Percentiles rank a stretch among this genome's conserved stretches.
Evolutionary conservation across 2,329 filamentous ascomycete genomes (phyloP).

Genomic region (Penicillium sp.): DNA sequence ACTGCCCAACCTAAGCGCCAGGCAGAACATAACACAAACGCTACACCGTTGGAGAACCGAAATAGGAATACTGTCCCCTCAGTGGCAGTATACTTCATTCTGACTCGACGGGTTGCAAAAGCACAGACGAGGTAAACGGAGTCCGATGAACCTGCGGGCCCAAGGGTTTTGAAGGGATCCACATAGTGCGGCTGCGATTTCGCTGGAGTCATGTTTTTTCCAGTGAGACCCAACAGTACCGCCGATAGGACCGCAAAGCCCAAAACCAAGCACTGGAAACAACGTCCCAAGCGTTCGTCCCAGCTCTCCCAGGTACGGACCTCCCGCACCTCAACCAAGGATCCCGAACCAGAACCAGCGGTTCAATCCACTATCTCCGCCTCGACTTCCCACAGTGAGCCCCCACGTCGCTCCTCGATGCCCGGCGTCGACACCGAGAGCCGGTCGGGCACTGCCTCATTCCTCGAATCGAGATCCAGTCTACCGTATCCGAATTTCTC

Average conservation of each 20-base stretch:
- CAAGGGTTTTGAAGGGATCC: conserved; percentile 21
- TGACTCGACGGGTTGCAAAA: not conserved
- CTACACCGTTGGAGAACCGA: conserved; percentile 15
- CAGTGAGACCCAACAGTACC: conserved; percentile 36
- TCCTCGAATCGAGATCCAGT: conserved; percentile 49
- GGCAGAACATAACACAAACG: conserved; percentile 16
- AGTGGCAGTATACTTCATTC: conserved; percentile 1
- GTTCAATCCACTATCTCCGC: conserved; percentile 31
- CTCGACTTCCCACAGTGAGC: conserved; percentile 20
- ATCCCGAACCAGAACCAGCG: conserved; percentile 32
- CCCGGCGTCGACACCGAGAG: conserved; percentile 48
- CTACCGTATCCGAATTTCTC: conserved; percentile 80
- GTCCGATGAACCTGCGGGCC: conserved; percentile 22
- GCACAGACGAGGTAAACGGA: conserved; percentile 12
- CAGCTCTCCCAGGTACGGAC: conserved; percentile 28
- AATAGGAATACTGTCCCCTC: conserved; percentile 19
- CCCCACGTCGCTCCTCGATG: conserved; percentile 51
- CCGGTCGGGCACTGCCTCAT: conserved; percentile 37
- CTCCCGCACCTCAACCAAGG: conserved; percentile 37
- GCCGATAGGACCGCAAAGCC: conserved; percentile 32
- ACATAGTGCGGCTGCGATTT: conserved; percentile 27
- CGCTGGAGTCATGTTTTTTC: conserved; percentile 38
- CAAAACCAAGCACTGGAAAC: conserved; percentile 29
- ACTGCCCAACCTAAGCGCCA: conserved; percentile 33
- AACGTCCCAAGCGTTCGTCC: conserved; percentile 29